Base-by-base conservation (phyloP, 306 rosid species). In the Pachyrhizus erosus region DNA sequence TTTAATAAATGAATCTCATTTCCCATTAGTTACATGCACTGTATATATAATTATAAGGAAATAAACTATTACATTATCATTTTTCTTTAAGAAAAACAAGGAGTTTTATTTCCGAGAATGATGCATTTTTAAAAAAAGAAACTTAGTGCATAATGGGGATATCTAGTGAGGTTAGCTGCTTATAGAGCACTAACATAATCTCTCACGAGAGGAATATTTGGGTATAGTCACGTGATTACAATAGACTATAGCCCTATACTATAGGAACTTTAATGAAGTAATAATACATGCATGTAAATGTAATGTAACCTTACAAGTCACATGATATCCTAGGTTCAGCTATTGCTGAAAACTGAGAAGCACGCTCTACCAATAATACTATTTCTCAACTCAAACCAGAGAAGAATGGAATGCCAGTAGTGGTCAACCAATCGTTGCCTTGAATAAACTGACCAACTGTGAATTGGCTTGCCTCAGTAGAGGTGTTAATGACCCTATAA, bases 401-500 rank as follows among this genome's bases (percentile, higher is more conserved):
- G 65, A 61, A 92, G 79, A 78, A 87, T 6, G 94, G 93, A 82
- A 94, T 70, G 4, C 51, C 76, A 0, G 97, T 87, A 12, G 87
- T 82, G 15, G 91, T 91, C 20, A 94, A 78, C 98, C 98, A 94
- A 0, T 88, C 87, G 37, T 7, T 39, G 2, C 96, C 97, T 10
- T 88, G 89, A 14, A 94, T 86, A 78, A 94, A 92, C 1, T 31
- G 48, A 0, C 71, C 89, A 17, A 90, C 94, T 0, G 91, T 91
- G 45, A 94, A 94, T 79, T 75, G 88, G 24, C 49, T 76, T 9
- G 98, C 98, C 80, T 89, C 97, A 0, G 57, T 55, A 0, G 93
- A 78, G 45, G 13, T 88, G 2, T 87, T 91, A 37, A 92, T 89
- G 33, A 94, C 90, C 62, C 90, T 88, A 71, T 85, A 92, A 58